Evolutionary conservation across 2,329 filamentous ascomycete genomes (phyloP), one percentile per base, ranked within the genome.

Genomic region (Achaetomium macrosporum): DNA sequence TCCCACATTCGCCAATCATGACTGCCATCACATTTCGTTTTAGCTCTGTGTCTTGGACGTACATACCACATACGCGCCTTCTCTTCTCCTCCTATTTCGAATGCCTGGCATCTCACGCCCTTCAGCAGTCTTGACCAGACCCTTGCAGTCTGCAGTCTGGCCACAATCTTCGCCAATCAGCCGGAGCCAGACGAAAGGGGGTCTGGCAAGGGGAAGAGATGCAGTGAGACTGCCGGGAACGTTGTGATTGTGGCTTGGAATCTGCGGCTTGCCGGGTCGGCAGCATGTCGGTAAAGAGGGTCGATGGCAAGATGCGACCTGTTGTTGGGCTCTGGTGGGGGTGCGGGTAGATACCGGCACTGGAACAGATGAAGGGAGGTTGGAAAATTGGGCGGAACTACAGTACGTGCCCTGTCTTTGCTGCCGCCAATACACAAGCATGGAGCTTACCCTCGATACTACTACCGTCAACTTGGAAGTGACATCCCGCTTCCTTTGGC

Each of bases 1-100:
- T 37, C 25, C n/a, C 42, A 12, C 10, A 9, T 33, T 29, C 51
- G 44, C 53, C 53, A 51, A 51, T 51, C 53, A 48, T 37, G 33
- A 17, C 44, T 40, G 48, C 48, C 35, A 19, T 55, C 53, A 55
- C 48, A 37, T 50, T 46, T n/a, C 11, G 20, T 25, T 31, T 3
- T 5, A 15, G 11, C 35, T 42, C 11, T 36, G 2, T 13, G 17
- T 41, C 15, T 42, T 33, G 36, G 43, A 47, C 50, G 42, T 42
- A 36, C 40, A 42, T 20, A 25, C 3, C 25, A 25, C 29, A 44
- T 47, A 15, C 2, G 35, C 36, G 17, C 15, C 35, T 46, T 17
- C 10, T 41, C 10, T 3, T 30, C 15, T 36, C 36, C 9, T 17
- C 31, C 17, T 19, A 4, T 9, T n/a, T 42, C 15, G 19, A 9